A percentile compares a stretch with the other conserved stretches of the same genome.
phyloP scores from a whole-genome alignment of 2,329 filamentous ascomycete genomes.

The Ceratocystis variospora region DNA sequence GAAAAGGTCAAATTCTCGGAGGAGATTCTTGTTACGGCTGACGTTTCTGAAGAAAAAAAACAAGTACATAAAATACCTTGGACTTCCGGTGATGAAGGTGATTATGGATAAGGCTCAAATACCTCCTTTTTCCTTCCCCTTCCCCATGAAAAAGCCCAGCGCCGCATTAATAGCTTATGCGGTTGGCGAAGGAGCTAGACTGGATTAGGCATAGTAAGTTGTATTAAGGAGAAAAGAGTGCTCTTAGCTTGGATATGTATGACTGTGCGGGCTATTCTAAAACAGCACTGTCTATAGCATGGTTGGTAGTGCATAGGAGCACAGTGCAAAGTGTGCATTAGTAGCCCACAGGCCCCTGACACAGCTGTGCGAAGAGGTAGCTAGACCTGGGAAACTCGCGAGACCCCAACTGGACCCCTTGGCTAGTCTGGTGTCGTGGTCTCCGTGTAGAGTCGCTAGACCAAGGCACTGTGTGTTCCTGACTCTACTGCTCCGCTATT shows the following conservation, averaged over 20 bases:
- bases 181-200: neutral
- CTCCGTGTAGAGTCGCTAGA: neutral
- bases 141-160: constrained; percentile 1
- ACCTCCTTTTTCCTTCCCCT: neutral
- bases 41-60: neutral
- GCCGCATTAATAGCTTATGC: constrained; percentile 1
- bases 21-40: too few relatives aligned
- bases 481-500: neutral
- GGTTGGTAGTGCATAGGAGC: neutral
- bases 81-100: neutral
- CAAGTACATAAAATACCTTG: neutral
- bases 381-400: neutral
- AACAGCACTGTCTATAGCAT: neutral
- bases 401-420: neutral
- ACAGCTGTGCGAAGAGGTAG: neutral
- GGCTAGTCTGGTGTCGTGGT: neutral
- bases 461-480: constrained; percentile 1
- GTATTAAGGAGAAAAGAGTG: neutral
- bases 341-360: neutral
- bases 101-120: neutral
- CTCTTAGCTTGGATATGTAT: neutral
- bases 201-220: neutral
- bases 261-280: neutral
- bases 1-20: too few relatives aligned
- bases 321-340: neutral